These are phyloP conservation scores for Debaryomyces sp. DNA, from an alignment of 1,139 yeast species.

Conservation along the genomic window DNA sequence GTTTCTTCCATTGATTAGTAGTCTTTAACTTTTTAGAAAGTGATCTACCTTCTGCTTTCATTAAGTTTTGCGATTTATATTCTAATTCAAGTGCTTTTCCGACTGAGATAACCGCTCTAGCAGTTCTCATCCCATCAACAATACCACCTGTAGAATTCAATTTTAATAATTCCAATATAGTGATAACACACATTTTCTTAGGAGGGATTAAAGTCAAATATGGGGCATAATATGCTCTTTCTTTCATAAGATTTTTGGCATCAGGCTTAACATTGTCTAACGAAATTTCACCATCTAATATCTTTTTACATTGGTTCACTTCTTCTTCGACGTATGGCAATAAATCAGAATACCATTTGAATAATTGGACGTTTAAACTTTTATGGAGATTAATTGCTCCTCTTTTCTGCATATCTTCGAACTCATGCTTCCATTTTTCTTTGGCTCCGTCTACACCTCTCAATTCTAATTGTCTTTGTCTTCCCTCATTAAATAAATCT, in stretches of 20 bases:
- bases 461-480: conserved; percentile 77
- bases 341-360: conserved; percentile 76
- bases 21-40: conserved; percentile 36
- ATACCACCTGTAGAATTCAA: conserved; percentile 76
- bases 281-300: conserved; percentile 28
- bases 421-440: conserved; percentile 85
- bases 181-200: conserved; percentile 79
- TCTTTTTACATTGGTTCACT: conserved; percentile 48
- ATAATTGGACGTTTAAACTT: conserved; percentile 70
- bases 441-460: conserved; percentile 84
- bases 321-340: conserved; percentile 71
- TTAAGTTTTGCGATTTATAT: conserved; percentile 66
- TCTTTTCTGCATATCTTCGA: conserved; percentile 66
- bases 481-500: conserved; percentile 67
- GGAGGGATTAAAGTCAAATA: conserved; percentile 71
- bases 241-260: conserved; percentile 44
- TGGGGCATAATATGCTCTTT: conserved; percentile 74
- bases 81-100: conserved; percentile 88
- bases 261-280: conserved; percentile 23
- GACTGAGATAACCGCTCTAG: conserved; percentile 77
- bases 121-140: conserved; percentile 83
- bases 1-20: conserved; percentile 45
- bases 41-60: conserved; percentile 59
- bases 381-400: conserved; percentile 62
- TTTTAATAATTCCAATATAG: conserved; percentile 80